Conservation (phyloP, 2,329 filamentous ascomycete genomes). For the Penicillium sp. region DNA sequence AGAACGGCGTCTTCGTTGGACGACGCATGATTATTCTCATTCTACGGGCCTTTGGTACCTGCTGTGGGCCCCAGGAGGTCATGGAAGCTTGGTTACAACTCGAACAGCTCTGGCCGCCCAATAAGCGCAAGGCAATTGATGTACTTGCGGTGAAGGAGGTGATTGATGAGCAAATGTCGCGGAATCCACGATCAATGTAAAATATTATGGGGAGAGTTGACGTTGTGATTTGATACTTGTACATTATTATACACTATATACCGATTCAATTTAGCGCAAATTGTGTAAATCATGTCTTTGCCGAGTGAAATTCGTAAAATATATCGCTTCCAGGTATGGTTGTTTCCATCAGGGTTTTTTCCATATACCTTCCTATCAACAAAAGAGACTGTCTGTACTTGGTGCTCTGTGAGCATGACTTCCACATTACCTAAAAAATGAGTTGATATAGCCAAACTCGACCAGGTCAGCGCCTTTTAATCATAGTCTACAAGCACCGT, state of each 20-base stretch:
- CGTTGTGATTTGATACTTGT: constrained; percentile 22
- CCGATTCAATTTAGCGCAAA: constrained; percentile 16
- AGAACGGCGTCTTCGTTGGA: constrained; percentile 44
- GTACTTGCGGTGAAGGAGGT: constrained; percentile 39
- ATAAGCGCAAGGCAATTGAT: constrained; percentile 36
- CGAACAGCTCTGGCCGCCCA: constrained; percentile 42
- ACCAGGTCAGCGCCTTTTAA: too few species aligned
- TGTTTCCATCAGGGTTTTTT: too few species aligned
- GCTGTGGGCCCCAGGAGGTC: constrained; percentile 37
- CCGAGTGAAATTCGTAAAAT: too few species aligned
- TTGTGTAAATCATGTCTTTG: neutral
- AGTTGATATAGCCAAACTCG: too few species aligned
- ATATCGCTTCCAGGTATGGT: too few species aligned
- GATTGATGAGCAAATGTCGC: constrained; percentile 35
- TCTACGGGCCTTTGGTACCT: constrained; percentile 41
- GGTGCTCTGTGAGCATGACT: too few species aligned
- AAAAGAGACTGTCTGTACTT: too few species aligned
- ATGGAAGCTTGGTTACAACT: constrained; percentile 41
- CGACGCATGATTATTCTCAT: constrained; percentile 41
- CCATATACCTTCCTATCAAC: neutral
- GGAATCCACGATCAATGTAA: constrained; percentile 13
- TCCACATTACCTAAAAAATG: too few species aligned
- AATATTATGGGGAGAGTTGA: neutral
- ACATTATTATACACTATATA: constrained; percentile 30
- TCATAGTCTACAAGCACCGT: too few species aligned